Evolutionary conservation across 345 rosid genomes (phyloP), one percentile per base, ranked within the genome.

Genomic region (Pugionium cornutum): DNA sequence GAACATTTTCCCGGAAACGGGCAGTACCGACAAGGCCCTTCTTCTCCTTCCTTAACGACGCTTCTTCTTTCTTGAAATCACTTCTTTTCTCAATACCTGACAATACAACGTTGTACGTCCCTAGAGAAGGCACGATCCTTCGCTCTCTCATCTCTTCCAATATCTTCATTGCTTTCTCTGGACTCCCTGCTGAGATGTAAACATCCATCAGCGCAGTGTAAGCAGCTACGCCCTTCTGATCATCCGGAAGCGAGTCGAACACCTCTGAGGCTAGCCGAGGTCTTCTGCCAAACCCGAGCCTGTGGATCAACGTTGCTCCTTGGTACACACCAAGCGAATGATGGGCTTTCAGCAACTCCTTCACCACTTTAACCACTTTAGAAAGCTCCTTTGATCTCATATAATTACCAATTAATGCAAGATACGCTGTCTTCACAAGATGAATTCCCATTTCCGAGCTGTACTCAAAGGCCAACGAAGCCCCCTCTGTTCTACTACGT

Each of bases 211-310:
- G 59, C 72, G 95, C 89, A 40, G 91, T 87, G 62, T 83, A 87
- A 35, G 89, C 79, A 54, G 95, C 84, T 67, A 80, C 80, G 18
- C 86, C 81, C 65, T 80, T 82, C 58, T 81, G 81, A 65, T 86
- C 81, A 46, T 68, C 79, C 0, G 91, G 86, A 80, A 92, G 68
- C 39, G 79, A 81, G 69, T 76, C 46, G 44, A 92, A 92, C 60
- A 86, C 73, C 52, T 78, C 79, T 60, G 80, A 80, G 3, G 98
- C 95, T 71, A 69, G 74, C 35, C 67, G 74, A 2, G 95, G 92
- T 69, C 89, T 84, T 78, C 89, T 87, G 49, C 86, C 89, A 62
- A 54, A 46, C n/a, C 98, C 98, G 42, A 89, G 81, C 76, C 72
- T 79, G 69, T 77, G 78, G 50, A 92, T 85, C 67, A 89, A 56